Evolutionary conservation across 2,329 filamentous ascomycete species (phyloP).

Genomic region (Nemania abortiva): DNA sequence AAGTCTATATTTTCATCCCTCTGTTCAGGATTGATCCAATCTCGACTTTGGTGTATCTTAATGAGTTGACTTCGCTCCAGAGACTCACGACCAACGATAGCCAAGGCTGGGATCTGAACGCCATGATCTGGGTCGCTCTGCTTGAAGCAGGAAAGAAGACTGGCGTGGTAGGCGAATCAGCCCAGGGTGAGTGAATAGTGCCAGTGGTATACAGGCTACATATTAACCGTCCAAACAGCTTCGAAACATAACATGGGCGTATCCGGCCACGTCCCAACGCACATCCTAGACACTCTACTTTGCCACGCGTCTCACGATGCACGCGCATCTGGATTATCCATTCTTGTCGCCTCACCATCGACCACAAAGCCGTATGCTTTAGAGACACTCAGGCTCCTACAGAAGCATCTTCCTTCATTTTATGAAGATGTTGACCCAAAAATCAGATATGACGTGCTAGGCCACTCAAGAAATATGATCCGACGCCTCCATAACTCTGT

Average conservation of each 20-base stretch:
- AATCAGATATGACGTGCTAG: slow-evolving; percentile 83
- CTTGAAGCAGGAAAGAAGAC: slow-evolving; percentile 78
- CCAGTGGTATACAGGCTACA: slow-evolving; percentile 29
- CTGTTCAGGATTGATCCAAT: slow-evolving; percentile 70
- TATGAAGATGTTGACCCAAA: slow-evolving; percentile 89
- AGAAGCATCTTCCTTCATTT: slow-evolving; percentile 74
- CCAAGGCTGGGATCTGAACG: slow-evolving; percentile 63
- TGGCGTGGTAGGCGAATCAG: slow-evolving; percentile 76
- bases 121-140: slow-evolving; percentile 73
- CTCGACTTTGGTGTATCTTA: slow-evolving; percentile 69
- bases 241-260: slow-evolving; percentile 44
- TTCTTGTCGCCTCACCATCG: slow-evolving; percentile 81
- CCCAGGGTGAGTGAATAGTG: slow-evolving; percentile 53
- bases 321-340: slow-evolving; percentile 82
- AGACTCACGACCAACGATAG: slow-evolving; percentile 60
- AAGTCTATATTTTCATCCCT: slow-evolving; percentile 72
- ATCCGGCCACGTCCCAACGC: slow-evolving; percentile 54
- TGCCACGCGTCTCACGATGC: slow-evolving; percentile 71
- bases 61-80: slow-evolving; percentile 65
- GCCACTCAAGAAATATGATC: slow-evolving; percentile 80
- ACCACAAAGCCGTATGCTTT: slow-evolving; percentile 78
- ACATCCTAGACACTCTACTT: slow-evolving; percentile 65
- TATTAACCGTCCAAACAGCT: slow-evolving; percentile 39
- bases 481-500: slow-evolving; percentile 78
- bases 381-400: slow-evolving; percentile 71